Conservation (phyloP, 768 basidiomycete species). For the Boletus sensibilis region DNA sequence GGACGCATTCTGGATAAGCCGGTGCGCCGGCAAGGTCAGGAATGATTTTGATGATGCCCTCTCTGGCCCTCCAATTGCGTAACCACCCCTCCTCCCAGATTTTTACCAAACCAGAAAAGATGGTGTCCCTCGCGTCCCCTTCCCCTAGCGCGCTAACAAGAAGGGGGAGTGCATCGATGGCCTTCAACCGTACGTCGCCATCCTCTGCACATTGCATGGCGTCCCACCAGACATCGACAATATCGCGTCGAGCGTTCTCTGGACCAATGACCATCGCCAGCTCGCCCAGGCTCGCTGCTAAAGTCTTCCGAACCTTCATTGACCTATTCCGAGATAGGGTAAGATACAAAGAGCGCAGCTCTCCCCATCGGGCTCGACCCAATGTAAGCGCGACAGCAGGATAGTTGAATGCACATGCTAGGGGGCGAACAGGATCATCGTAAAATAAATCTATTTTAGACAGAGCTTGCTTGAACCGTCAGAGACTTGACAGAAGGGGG, state of each 20-base stretch:
- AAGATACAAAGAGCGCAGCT: slow-evolving; percentile 67
- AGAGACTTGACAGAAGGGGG: neutral
- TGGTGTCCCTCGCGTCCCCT: slow-evolving; percentile 42
- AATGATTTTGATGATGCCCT: slow-evolving; percentile 60
- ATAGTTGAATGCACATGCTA: slow-evolving; percentile 86
- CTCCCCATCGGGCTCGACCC: slow-evolving; percentile 71
- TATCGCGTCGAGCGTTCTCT: slow-evolving; percentile 61
- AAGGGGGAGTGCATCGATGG: slow-evolving; percentile 61
- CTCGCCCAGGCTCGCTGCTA: slow-evolving; percentile 88
- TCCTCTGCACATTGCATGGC: slow-evolving; percentile 57
- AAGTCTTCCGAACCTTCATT: slow-evolving; percentile 67
- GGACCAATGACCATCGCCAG: slow-evolving; percentile 82
- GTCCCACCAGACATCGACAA: slow-evolving; percentile 72
- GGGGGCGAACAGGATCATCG: slow-evolving; percentile 66
- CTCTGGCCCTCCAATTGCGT: slow-evolving; percentile 80
- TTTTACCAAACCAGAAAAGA: slow-evolving; percentile 47
- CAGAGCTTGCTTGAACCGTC: slow-evolving; percentile 15
- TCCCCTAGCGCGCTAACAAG: slow-evolving; percentile 55
- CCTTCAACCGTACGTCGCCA: slow-evolving; percentile 65
- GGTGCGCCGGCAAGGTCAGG: slow-evolving; percentile 47
- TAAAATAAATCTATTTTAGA: slow-evolving; percentile 46
- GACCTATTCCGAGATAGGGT: slow-evolving; percentile 59
- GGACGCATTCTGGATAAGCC: slow-evolving; percentile 46
- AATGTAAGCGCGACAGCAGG: slow-evolving; percentile 87
- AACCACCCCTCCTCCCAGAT: slow-evolving; percentile 60